phyloP scores from a whole-genome alignment of 306 rosid genomes.

The Nissolia schottii region DNA sequence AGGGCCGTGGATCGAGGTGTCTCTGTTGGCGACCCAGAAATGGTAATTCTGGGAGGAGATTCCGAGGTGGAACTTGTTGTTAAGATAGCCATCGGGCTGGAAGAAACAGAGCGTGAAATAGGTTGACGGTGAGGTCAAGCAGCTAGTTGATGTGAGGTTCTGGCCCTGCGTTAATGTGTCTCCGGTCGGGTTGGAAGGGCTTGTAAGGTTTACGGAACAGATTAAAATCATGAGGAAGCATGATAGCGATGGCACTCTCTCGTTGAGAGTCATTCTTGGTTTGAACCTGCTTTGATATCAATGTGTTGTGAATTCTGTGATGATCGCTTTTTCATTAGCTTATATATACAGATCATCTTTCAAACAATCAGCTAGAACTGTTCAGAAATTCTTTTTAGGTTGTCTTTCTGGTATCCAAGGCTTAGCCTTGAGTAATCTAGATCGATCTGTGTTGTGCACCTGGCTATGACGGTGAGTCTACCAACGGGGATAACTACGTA shows the following conservation, averaged over 20 bases:
- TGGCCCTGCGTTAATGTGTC: slow-evolving; percentile 6
- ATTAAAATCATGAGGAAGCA: slow-evolving; percentile 7
- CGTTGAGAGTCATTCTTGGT: not conserved
- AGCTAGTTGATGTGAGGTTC: not conserved
- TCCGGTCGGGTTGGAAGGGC: not conserved
- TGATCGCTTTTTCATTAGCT: too few species aligned
- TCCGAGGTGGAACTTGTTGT: not conserved
- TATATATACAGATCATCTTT: too few species aligned
- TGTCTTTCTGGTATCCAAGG: too few species aligned
- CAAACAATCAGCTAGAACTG: too few species aligned
- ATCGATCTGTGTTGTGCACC: too few species aligned
- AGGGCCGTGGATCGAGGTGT: slow-evolving; percentile 4
- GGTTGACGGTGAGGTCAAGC: not conserved
- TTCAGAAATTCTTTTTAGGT: too few species aligned
- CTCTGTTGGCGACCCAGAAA: slow-evolving; percentile 14
- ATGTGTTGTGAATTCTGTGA: too few species aligned
- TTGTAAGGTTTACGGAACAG: too few species aligned
- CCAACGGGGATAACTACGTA: too few species aligned
- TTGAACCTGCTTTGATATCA: not conserved
- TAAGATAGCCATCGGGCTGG: not conserved
- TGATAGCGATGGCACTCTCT: not conserved
- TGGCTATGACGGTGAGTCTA: too few species aligned
- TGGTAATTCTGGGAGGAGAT: not conserved
- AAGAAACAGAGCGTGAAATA: not conserved
- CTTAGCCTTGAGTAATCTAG: too few species aligned